Evolutionary conservation across 2,329 filamentous ascomycete species (phyloP), one percentile per base, ranked within the genome.

Genomic region (Fusarium dlaminii): DNA sequence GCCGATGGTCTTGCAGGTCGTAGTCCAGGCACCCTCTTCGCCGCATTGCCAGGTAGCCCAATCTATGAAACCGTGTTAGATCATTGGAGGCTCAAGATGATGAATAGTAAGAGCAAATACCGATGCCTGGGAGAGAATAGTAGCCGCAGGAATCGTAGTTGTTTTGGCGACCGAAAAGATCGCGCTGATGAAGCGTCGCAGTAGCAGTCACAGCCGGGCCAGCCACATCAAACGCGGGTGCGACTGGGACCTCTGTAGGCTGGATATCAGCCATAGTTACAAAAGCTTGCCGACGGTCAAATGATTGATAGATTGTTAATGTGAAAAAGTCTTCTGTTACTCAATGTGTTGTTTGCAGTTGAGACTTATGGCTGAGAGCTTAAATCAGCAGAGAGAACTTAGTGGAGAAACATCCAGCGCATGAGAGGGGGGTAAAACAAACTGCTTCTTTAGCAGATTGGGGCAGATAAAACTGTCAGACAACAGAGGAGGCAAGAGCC

Each of bases 261-360:
- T 17, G 20, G 17, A n/a, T 30, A n/a, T 30, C 10, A 30, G 46
- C 20, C 46, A 30, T 49, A 6, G 3, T 18, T 30, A 5, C 5
- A n/a, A 17, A 49, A 3, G 10, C 4, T 6, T n/a, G 0, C 14
- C 30, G 10, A 8, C 2, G 20, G 2, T 7, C 14, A 30, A 49
- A n/a, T 13, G 20, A 49, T 49, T 3, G 14, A 30, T 30, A 29
- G 6, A 46, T 9, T 15, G 27, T 29, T 4, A 20, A 20, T 27
- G 8, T 46, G 6, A 12, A 8, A 43, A 6, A 13, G 7, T 13
- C n/a, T 7, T 6, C n/a, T 10, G 10, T 24, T 43, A 12, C 10
- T 18, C 10, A 43, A 43, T 3, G 40, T n/a, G n/a, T n/a, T n/a
- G n/a, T n/a, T n/a, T n/a, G n/a, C n/a, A n/a, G n/a, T n/a, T n/a